Conservation (phyloP, 495 filamentous ascomycete species). For the Penicillium herquei region DNA sequence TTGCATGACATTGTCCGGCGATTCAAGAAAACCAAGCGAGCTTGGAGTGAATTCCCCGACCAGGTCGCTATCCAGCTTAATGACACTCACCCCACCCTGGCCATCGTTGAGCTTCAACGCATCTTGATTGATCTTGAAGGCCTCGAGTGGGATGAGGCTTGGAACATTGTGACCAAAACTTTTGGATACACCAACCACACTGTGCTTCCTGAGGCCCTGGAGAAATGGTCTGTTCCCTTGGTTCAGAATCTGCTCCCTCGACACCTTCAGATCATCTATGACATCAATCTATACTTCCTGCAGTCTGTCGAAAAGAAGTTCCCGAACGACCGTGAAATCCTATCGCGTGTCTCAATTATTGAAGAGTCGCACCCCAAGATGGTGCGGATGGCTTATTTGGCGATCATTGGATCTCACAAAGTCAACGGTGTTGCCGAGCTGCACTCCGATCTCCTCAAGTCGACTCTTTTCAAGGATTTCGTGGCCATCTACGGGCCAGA, state of each 20-base stretch:
- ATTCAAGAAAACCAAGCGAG: conserved; percentile 93
- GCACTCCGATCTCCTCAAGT: conserved; percentile 94
- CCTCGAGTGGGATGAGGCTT: conserved; percentile 91
- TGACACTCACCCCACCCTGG: conserved; percentile 95
- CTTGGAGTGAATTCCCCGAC: conserved; percentile 90
- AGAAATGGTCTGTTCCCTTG: conserved; percentile 97
- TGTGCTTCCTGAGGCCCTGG: conserved; percentile 91
- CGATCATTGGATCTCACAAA: conserved; percentile 96
- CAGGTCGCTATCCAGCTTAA: conserved; percentile 97
- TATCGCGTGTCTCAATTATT: conserved; percentile 86
- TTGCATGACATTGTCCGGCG: conserved; percentile 92
- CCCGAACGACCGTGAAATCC: conserved; percentile 83
- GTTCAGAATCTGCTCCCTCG: conserved; percentile 90
- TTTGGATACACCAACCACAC: conserved; percentile 99
- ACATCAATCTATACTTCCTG: conserved; percentile 93
- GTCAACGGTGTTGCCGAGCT: conserved; percentile 98
- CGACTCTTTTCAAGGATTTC: conserved; percentile 99
- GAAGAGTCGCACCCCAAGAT: conserved; percentile 98
- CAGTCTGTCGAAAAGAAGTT: conserved; percentile 85
- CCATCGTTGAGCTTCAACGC: conserved; percentile 90
- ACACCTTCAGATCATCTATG: conserved; percentile 97
- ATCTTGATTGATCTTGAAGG: conserved; percentile 89
- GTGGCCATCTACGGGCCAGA: conserved; percentile 89
- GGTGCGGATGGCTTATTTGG: conserved; percentile 93
- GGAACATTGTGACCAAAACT: conserved; percentile 71